Conservation (phyloP, 1,139 yeast species). For the Lodderomyces margitis region DNA sequence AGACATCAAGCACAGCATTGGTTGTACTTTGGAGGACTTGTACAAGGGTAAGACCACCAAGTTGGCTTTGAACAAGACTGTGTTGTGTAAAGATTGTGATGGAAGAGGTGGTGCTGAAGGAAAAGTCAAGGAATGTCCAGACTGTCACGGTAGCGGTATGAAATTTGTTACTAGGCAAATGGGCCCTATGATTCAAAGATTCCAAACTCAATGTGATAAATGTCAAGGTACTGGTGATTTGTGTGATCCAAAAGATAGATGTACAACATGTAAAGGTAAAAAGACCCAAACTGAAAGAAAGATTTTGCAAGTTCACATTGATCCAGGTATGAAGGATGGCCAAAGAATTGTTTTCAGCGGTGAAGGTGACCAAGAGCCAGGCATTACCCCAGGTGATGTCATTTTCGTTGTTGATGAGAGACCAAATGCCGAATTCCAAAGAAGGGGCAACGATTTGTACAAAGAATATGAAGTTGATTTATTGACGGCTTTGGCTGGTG, state of each 20-base stretch:
- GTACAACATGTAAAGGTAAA: slow-evolving; percentile 86
- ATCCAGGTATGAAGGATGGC: slow-evolving; percentile 97
- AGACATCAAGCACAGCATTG: slow-evolving; percentile 86
- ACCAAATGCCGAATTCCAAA: slow-evolving; percentile 74
- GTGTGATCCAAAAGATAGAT: slow-evolving; percentile 83
- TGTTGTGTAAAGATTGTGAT: slow-evolving; percentile 82
- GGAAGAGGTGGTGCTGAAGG: slow-evolving; percentile 98
- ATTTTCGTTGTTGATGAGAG: slow-evolving; percentile 87
- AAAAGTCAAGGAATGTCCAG: slow-evolving; percentile 79
- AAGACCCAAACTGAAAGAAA: slow-evolving; percentile 87
- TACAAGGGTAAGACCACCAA: slow-evolving; percentile 95
- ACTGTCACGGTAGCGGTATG: slow-evolving; percentile 89
- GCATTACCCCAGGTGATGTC: slow-evolving; percentile 94
- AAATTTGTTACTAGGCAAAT: slow-evolving; percentile 94
- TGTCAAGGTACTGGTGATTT: slow-evolving; percentile 94
- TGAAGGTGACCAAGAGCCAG: slow-evolving; percentile 98
- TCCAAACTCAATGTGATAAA: slow-evolving; percentile 90
- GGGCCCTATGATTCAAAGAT: slow-evolving; percentile 99
- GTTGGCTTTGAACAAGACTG: slow-evolving; percentile 89
- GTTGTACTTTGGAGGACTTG: slow-evolving; percentile 86
- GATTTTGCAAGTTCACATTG: slow-evolving; percentile 89
- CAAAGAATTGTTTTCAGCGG: slow-evolving; percentile 89
- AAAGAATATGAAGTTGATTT: slow-evolving; percentile 87
- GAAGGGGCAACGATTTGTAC: slow-evolving; percentile 87
- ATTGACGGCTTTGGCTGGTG: slow-evolving; percentile 95